Evolutionary conservation across 1,284 basidiomycete species (phyloP).

Genomic region (Chiua sp.): DNA sequence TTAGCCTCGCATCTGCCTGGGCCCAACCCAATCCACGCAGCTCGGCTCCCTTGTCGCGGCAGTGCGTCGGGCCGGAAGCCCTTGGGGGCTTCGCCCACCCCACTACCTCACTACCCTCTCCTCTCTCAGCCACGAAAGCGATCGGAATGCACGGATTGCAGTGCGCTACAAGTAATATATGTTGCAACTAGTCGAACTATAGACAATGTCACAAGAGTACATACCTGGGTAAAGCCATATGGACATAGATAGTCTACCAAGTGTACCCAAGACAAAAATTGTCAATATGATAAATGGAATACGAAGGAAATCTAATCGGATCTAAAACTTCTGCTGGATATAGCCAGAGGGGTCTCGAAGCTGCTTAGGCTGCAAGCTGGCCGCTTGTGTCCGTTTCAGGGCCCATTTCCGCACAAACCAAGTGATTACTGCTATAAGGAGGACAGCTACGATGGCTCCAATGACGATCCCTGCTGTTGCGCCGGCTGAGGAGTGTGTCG

Average conservation of each 20-base stretch:
- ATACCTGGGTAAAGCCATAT: too few species aligned
- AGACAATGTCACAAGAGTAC: too few species aligned
- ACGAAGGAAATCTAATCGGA: not conserved
- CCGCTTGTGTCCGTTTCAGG: constrained; percentile 32
- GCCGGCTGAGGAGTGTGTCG: constrained; percentile 37
- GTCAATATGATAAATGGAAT: not conserved
- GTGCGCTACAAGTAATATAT: too few species aligned
- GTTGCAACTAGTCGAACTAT: too few species aligned
- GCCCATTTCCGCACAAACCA: constrained; percentile 60
- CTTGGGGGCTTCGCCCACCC: too few species aligned
- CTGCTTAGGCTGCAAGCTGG: not conserved
- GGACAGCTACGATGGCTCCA: constrained; percentile 56
- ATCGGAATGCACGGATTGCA: too few species aligned
- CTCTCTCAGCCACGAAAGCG: too few species aligned
- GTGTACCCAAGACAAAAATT: not conserved
- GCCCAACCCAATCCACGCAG: too few species aligned
- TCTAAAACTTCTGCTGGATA: constrained; percentile 1
- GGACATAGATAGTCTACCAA: not conserved
- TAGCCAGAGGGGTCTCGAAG: constrained; percentile 10
- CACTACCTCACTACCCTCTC: too few species aligned
- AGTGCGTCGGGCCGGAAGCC: too few species aligned
- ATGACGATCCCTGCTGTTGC: constrained; percentile 57
- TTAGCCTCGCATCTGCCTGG: too few species aligned
- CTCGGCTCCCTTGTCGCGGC: too few species aligned
- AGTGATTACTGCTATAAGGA: constrained; percentile 43